phyloP scores from a whole-genome alignment of 2,329 filamentous ascomycete species.

The Phaeophleospora eucalypticola region DNA sequence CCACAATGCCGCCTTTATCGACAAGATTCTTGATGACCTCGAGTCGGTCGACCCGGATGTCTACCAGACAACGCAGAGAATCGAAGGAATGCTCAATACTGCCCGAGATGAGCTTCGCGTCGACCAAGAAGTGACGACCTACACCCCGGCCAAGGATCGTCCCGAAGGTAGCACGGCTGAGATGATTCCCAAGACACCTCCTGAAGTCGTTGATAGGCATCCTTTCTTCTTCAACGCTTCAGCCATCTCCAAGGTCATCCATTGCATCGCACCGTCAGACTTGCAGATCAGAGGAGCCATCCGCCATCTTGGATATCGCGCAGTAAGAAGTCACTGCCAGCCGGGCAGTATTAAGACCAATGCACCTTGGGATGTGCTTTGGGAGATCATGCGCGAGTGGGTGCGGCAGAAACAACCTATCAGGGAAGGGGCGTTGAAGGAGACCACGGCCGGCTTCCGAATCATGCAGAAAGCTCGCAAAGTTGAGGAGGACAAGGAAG shows the following conservation, averaged over 20 bases:
- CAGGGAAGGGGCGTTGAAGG: slow-evolving; percentile 66
- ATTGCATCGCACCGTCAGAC: slow-evolving; percentile 74
- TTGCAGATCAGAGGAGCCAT: slow-evolving; percentile 78
- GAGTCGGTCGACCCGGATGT: slow-evolving; percentile 61
- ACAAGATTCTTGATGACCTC: slow-evolving; percentile 69
- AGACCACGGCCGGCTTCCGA: slow-evolving; percentile 65
- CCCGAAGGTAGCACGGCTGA: slow-evolving; percentile 9
- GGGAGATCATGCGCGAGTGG: slow-evolving; percentile 94
- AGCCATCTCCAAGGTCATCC: slow-evolving; percentile 69
- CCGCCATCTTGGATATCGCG: slow-evolving; percentile 72
- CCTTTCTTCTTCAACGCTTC: slow-evolving; percentile 86
- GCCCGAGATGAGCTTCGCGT: slow-evolving; percentile 68
- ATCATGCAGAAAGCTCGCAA: slow-evolving; percentile 47
- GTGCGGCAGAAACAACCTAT: slow-evolving; percentile 73
- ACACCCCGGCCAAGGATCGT: slow-evolving; percentile 4
- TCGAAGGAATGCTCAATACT: slow-evolving; percentile 87
- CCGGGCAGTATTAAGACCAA: slow-evolving; percentile 89
- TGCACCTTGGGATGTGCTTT: slow-evolving; percentile 83
- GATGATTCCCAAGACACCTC: slow-evolving; percentile 48
- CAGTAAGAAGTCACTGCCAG: slow-evolving; percentile 82
- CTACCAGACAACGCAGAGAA: slow-evolving; percentile 75
- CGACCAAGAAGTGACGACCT: slow-evolving; percentile 20
- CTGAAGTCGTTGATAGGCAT: slow-evolving; percentile 64
- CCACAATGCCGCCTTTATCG: slow-evolving; percentile 79
- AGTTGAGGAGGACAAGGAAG: slow-evolving; percentile 27